A percentile compares a stretch with the other conserved stretches of the same genome.
phyloP scores from a whole-genome alignment of 495 filamentous ascomycete species.

The Podospora appendiculata region DNA sequence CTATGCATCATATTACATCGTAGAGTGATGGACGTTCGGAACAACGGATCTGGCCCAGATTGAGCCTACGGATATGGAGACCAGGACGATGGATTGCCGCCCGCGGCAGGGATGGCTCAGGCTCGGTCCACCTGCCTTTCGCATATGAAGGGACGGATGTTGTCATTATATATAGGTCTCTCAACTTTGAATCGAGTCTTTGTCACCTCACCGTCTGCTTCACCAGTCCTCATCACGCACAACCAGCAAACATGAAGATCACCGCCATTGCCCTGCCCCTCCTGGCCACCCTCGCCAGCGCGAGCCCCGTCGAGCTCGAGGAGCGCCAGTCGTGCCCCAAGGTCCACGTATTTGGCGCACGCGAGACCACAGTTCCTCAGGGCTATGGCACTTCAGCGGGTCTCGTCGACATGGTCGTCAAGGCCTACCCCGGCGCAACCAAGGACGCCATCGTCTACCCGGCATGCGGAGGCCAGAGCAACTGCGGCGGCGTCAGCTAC shows the following conservation, averaged over 20 bases:
- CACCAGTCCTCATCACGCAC: too few relatives aligned
- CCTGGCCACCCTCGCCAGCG: conserved; percentile 14
- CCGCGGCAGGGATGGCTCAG: too few relatives aligned
- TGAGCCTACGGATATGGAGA: too few relatives aligned
- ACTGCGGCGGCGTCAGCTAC: conserved; percentile 46
- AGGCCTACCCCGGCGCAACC: conserved; percentile 45
- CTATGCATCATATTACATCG: too few relatives aligned
- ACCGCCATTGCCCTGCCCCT: conserved; percentile 12
- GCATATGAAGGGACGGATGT: too few relatives aligned
- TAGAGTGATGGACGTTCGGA: too few relatives aligned
- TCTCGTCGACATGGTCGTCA: conserved; percentile 46
- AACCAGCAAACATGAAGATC: conserved; percentile 15
- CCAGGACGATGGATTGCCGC: too few relatives aligned
- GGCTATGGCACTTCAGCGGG: conserved; percentile 47
- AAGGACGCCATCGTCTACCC: conserved; percentile 53
- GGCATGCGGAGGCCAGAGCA: conserved; percentile 47
- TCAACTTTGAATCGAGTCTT: too few relatives aligned
- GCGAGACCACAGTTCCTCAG: conserved; percentile 51
- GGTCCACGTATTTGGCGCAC: conserved; percentile 56
- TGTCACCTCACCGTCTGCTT: too few relatives aligned
- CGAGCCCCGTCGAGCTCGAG: conserved; percentile 14
- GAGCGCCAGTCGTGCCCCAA: conserved; percentile 37
- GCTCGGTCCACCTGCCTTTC: too few relatives aligned
- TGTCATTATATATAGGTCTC: too few relatives aligned
- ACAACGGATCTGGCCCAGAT: too few relatives aligned